Conservation (phyloP, 164 flowering plant genomes). For the Protea cynaroides region DNA sequence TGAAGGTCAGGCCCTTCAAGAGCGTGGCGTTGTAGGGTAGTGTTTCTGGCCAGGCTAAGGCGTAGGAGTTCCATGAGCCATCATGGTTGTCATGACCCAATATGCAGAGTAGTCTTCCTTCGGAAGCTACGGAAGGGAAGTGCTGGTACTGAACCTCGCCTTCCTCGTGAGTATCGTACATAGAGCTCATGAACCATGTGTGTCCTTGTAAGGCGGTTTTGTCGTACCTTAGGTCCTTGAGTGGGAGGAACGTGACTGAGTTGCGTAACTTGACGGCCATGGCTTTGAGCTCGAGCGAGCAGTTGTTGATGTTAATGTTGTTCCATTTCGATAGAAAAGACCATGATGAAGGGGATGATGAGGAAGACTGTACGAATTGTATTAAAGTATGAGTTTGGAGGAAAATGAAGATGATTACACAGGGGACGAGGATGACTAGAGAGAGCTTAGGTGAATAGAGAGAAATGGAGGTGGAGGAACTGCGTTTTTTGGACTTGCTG, state of each 20-base stretch:
- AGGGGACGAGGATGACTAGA: conserved; percentile 4
- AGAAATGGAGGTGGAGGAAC: conserved; percentile 11
- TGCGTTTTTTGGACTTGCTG: conserved; percentile 1
- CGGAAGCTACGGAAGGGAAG: conserved; percentile 54
- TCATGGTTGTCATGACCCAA: conserved; percentile 56
- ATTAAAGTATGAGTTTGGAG: conserved; percentile 14
- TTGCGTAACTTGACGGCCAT: conserved; percentile 33
- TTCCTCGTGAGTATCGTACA: conserved; percentile 46
- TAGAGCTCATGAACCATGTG: conserved; percentile 93
- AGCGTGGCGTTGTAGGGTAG: conserved; percentile 50
- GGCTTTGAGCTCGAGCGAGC: conserved; percentile 17
- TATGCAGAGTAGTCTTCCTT: conserved; percentile 58
- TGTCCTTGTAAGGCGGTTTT: conserved; percentile 49
- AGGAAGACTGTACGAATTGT: not conserved
- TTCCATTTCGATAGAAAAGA: conserved; percentile 23
- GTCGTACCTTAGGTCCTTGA: conserved; percentile 63
- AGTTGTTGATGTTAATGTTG: conserved; percentile 6
- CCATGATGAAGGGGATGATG: conserved; percentile 8
- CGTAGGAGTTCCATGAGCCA: conserved; percentile 66
- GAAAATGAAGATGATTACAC: conserved; percentile 12
- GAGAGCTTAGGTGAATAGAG: conserved; percentile 8
- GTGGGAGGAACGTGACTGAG: conserved; percentile 69
- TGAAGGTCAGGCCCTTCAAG: conserved; percentile 53
- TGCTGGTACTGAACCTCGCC: conserved; percentile 62
- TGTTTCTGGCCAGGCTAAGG: conserved; percentile 62